Percentiles rank a stretch among this genome's conserved stretches.
Evolutionary conservation across 2,329 filamentous ascomycete genomes (phyloP).

Genomic region (Pseudofabraea citricarpa): DNA sequence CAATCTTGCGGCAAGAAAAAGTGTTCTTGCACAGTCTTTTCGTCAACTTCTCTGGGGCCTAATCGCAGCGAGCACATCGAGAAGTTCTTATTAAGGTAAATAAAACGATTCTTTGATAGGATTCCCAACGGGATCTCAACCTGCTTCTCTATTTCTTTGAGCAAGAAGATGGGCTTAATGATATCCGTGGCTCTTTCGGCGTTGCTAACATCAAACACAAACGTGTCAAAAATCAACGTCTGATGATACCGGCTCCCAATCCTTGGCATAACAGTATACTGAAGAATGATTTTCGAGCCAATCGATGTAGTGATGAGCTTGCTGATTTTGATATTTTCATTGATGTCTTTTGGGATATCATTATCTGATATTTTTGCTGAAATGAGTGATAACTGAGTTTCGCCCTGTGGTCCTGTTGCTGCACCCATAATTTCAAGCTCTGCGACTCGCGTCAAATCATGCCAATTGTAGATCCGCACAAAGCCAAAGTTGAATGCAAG

Average conservation of each 20-base stretch:
- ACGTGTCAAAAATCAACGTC: constrained; percentile 1
- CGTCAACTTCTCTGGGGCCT: background rate
- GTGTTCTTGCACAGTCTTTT: constrained; percentile 2
- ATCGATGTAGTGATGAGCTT: background rate
- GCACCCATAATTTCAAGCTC: background rate
- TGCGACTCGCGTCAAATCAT: background rate
- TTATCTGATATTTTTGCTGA: background rate
- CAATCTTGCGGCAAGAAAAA: constrained; percentile 7
- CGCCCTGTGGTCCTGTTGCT: background rate
- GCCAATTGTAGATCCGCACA: constrained; percentile 2
- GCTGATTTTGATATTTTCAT: background rate
- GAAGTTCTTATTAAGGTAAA: constrained; percentile 3
- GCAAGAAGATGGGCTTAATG: background rate
- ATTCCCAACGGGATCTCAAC: constrained; percentile 7
- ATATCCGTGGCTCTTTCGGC: background rate
- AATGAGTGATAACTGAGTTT: background rate
- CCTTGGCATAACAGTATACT: background rate
- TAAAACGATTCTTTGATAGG: constrained; percentile 1
- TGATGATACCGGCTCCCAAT: background rate
- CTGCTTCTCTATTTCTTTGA: background rate
- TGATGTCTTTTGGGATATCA: background rate
- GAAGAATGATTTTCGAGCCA: background rate
- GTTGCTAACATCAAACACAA: background rate
- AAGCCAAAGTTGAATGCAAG: background rate
- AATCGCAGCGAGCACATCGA: constrained; percentile 5